Evolutionary conservation across 1,139 yeast genomes (phyloP).

Genomic region (Scheffersomyces quercinus): DNA sequence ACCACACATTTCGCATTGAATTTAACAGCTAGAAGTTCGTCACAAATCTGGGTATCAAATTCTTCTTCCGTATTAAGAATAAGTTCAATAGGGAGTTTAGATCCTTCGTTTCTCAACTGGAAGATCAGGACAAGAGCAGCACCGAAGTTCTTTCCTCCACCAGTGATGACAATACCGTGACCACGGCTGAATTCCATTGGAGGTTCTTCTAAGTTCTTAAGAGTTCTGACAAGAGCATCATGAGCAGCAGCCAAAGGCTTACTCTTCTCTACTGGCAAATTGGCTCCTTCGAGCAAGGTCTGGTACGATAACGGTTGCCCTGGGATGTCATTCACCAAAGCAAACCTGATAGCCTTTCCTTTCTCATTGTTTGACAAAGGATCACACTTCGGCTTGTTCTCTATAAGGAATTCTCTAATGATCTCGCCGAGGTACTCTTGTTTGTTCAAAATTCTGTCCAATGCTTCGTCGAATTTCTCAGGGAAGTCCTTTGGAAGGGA

Average conservation of each 20-base stretch:
- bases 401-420: slow-evolving; percentile 11
- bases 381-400: slow-evolving; percentile 21
- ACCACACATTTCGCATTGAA: slow-evolving; percentile 35
- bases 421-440: neutral
- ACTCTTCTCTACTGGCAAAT: slow-evolving; percentile 20
- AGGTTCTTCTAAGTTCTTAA: slow-evolving; percentile 27
- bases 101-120: slow-evolving; percentile 35
- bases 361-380: slow-evolving; percentile 21
- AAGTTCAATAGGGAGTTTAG: slow-evolving; percentile 37
- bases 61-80: slow-evolving; percentile 27
- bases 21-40: slow-evolving; percentile 24
- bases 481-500: neutral
- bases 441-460: neutral
- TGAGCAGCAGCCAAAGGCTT: slow-evolving; percentile 25
- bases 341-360: slow-evolving; percentile 12
- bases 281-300: slow-evolving; percentile 17
- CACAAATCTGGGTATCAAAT: slow-evolving; percentile 31
- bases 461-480: neutral
- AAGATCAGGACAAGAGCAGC: slow-evolving; percentile 31
- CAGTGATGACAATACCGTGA: slow-evolving; percentile 37
- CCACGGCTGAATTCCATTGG: slow-evolving; percentile 27
- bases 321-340: slow-evolving; percentile 10
- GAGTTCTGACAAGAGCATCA: slow-evolving; percentile 22
- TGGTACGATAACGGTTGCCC: slow-evolving; percentile 15
- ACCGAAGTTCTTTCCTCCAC: slow-evolving; percentile 30